phyloP scores from a whole-genome alignment of 2,329 filamentous ascomycete species.

The Phyllosticta citrichinensis region DNA sequence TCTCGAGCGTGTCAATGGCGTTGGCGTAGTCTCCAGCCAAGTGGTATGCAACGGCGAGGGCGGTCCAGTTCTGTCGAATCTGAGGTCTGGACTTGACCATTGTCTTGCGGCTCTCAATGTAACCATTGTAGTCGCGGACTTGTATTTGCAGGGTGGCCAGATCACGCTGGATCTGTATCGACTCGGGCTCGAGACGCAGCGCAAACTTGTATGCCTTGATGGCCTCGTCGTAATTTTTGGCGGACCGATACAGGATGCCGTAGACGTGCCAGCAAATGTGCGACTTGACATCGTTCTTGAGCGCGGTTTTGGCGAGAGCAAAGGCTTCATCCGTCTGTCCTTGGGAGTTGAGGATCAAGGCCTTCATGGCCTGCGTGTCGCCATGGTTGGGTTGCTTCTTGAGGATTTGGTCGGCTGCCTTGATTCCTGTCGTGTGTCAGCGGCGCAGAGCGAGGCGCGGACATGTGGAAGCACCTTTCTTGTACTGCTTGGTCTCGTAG shows the following conservation, averaged over 20 bases:
- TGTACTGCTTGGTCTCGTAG: slow-evolving; percentile 98
- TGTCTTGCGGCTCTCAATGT: slow-evolving; percentile 74
- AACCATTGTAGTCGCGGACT: slow-evolving; percentile 91
- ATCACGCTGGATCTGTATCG: slow-evolving; percentile 85
- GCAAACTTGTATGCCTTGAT: slow-evolving; percentile 99
- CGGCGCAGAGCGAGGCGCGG: slow-evolving; percentile 1
- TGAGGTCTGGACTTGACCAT: slow-evolving; percentile 81
- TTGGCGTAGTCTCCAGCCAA: slow-evolving; percentile 74
- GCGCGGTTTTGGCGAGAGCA: slow-evolving; percentile 77
- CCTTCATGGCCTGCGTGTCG: slow-evolving; percentile 98
- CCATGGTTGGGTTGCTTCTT: slow-evolving; percentile 93
- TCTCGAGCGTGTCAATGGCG: slow-evolving; percentile 83
- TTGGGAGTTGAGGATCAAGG: slow-evolving; percentile 86
- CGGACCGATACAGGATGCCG: slow-evolving; percentile 80
- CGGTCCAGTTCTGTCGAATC: slow-evolving; percentile 90
- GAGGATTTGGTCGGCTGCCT: slow-evolving; percentile 91
- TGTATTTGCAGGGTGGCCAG: slow-evolving; percentile 88
- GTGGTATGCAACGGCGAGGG: slow-evolving; percentile 88
- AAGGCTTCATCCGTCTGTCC: slow-evolving; percentile 93
- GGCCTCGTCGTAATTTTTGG: slow-evolving; percentile 97
- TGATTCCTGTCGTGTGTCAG: slow-evolving; percentile 53
- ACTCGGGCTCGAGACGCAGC: slow-evolving; percentile 85
- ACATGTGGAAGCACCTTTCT: slow-evolving; percentile 49
- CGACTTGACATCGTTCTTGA: slow-evolving; percentile 96
- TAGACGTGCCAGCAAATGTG: slow-evolving; percentile 99